These are phyloP conservation scores for Mycena chlorophos DNA, from an alignment of 768 basidiomycete species.

Conservation along the genomic window DNA sequence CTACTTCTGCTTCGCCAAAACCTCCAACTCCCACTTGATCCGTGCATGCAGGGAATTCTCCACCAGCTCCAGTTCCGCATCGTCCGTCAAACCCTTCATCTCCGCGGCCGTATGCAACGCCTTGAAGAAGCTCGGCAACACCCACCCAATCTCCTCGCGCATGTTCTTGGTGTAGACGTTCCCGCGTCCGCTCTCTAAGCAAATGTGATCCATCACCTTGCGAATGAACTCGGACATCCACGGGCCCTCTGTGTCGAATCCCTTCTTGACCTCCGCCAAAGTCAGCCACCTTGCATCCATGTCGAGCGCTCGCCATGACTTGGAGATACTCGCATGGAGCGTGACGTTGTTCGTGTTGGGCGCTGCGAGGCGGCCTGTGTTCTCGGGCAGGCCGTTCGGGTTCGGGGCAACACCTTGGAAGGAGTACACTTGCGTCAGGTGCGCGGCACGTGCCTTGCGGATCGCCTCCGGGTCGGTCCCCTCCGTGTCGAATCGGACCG, in stretches of 20 bases:
- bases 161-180: slow-evolving; percentile 2
- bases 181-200: background rate
- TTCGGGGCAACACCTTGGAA: slow-evolving; percentile 8
- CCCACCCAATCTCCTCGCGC: slow-evolving; percentile 9
- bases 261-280: background rate
- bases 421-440: slow-evolving; percentile 15
- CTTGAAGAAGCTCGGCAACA: slow-evolving; percentile 18
- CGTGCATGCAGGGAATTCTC: slow-evolving; percentile 16
- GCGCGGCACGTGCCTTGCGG: slow-evolving; percentile 14
- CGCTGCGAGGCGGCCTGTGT: slow-evolving; percentile 16
- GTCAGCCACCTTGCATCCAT: slow-evolving; percentile 5
- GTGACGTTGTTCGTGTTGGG: slow-evolving; percentile 16
- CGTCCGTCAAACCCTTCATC: slow-evolving; percentile 19
- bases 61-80: slow-evolving; percentile 13
- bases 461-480: slow-evolving; percentile 8
- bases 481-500: slow-evolving; percentile 15
- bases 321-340: slow-evolving; percentile 14
- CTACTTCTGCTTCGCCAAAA: background rate
- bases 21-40: slow-evolving; percentile 15
- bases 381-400: slow-evolving; percentile 17
- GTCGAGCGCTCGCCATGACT: slow-evolving; percentile 18
- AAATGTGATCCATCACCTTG: slow-evolving; percentile 10
- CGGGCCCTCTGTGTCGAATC: background rate
- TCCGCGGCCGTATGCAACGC: slow-evolving; percentile 16
- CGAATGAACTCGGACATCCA: background rate